Conservation (phyloP, 1,284 basidiomycete species). For the Agroathelia rolfsii region DNA sequence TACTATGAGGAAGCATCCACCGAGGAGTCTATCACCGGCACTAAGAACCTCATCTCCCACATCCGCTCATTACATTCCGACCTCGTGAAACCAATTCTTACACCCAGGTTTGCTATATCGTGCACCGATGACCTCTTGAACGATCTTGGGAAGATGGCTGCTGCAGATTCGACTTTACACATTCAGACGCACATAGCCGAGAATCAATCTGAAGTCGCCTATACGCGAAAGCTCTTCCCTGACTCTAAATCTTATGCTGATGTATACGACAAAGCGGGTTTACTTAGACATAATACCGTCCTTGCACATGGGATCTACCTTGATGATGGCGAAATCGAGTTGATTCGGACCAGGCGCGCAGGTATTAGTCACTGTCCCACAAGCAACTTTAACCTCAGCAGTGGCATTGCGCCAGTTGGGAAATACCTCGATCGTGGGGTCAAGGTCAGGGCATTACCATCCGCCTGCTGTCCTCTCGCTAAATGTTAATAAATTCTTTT, state of each 20-base stretch:
- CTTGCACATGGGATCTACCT: constrained; percentile 89
- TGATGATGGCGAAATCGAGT: constrained; percentile 57
- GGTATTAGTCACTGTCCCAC: constrained; percentile 92
- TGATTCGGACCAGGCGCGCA: constrained; percentile 59
- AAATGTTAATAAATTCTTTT: background rate
- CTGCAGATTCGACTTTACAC: constrained; percentile 45
- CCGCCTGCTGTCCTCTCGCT: constrained; percentile 1
- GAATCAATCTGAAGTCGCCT: constrained; percentile 68
- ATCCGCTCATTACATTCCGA: constrained; percentile 47
- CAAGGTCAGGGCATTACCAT: constrained; percentile 46
- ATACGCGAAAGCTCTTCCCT: constrained; percentile 61
- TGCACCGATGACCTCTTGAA: constrained; percentile 70
- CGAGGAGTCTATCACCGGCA: constrained; percentile 48
- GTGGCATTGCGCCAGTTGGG: constrained; percentile 75
- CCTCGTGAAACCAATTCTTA: constrained; percentile 84
- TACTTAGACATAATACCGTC: constrained; percentile 76
- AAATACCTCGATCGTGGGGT: constrained; percentile 75
- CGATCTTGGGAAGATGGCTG: constrained; percentile 45
- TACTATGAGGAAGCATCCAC: constrained; percentile 67
- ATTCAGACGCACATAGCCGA: constrained; percentile 95
- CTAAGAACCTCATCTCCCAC: constrained; percentile 58
- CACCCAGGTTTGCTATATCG: constrained; percentile 93
- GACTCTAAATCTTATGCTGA: constrained; percentile 52
- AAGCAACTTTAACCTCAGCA: constrained; percentile 85
- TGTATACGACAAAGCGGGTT: constrained; percentile 75